A percentile compares a stretch with the other conserved stretches of the same genome.
phyloP scores from a whole-genome alignment of 1,284 basidiomycete genomes.

The Boletus sp. region DNA sequence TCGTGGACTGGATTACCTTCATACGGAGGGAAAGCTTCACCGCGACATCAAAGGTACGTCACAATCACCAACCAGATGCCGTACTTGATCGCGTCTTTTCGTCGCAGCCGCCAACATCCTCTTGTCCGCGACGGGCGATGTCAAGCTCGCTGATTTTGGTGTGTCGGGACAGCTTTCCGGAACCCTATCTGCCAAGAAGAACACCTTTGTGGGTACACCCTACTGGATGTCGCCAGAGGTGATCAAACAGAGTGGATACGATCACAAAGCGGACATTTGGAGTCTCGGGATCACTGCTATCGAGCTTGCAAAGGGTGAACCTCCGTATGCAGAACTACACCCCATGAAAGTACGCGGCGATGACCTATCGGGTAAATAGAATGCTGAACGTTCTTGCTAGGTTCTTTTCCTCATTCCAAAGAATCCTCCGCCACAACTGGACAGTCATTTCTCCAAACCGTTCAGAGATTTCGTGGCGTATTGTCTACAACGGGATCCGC shows the following conservation, averaged over 20 bases:
- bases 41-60: slow-evolving; percentile 93
- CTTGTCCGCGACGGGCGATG: slow-evolving; percentile 92
- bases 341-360: slow-evolving; percentile 86
- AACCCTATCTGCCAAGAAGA: slow-evolving; percentile 97
- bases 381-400: slow-evolving; percentile 43
- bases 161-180: slow-evolving; percentile 98
- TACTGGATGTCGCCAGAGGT: slow-evolving; percentile 99
- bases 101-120: slow-evolving; percentile 89
- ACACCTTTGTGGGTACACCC: slow-evolving; percentile 96
- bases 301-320: slow-evolving; percentile 96
- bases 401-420: slow-evolving; percentile 98
- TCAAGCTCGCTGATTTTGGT: slow-evolving; percentile 98
- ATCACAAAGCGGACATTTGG: slow-evolving; percentile 99
- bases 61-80: background rate
- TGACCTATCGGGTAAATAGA: background rate
- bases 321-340: slow-evolving; percentile 96
- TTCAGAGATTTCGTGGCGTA: slow-evolving; percentile 95
- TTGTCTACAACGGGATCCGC: slow-evolving; percentile 93
- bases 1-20: slow-evolving; percentile 92
- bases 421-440: slow-evolving; percentile 91
- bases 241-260: slow-evolving; percentile 99
- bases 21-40: slow-evolving; percentile 95
- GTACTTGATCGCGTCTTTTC: slow-evolving; percentile 9
- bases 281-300: slow-evolving; percentile 96
- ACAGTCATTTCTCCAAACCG: slow-evolving; percentile 86